Conservation (phyloP, 768 basidiomycete species). For the Bullera alba region DNA sequence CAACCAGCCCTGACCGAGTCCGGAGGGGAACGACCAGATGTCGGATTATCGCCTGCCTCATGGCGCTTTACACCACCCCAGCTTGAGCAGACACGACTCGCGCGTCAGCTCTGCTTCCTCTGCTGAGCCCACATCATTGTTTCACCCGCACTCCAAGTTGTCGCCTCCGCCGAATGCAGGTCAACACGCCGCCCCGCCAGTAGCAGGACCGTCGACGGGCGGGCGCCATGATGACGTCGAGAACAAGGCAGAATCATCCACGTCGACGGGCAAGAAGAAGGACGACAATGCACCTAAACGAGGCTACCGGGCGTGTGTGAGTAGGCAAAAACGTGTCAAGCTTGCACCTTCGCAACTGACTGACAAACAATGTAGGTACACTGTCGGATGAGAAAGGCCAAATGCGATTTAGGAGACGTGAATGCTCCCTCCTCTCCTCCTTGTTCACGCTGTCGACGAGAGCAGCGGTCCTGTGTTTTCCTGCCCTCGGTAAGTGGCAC, state of each 20-base stretch:
- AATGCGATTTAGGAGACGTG: slow-evolving; percentile 43
- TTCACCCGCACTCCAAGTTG: slow-evolving; percentile 5
- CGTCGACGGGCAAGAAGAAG: slow-evolving; percentile 2
- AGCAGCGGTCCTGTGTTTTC: slow-evolving; percentile 40
- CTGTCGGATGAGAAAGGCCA: slow-evolving; percentile 34
- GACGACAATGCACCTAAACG: slow-evolving; percentile 24
- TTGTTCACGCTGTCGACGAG: slow-evolving; percentile 36
- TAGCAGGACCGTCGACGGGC: too few relatives aligned
- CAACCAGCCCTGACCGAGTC: too few relatives aligned
- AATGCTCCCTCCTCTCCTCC: slow-evolving; percentile 39
- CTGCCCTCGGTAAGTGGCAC: slow-evolving; percentile 28
- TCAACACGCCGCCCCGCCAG: too few relatives aligned
- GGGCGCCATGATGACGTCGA: too few relatives aligned
- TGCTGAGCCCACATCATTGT: too few relatives aligned
- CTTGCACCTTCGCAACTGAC: not conserved
- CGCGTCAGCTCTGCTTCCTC: too few relatives aligned
- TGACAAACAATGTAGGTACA: slow-evolving; percentile 13
- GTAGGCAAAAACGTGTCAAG: not conserved
- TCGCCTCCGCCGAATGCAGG: slow-evolving; percentile 4
- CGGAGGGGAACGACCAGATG: too few relatives aligned
- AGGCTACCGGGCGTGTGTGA: slow-evolving; percentile 36
- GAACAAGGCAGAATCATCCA: too few relatives aligned
- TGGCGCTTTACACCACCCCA: too few relatives aligned
- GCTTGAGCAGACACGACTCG: too few relatives aligned
- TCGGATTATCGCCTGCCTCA: too few relatives aligned